Evolutionary conservation across 176 grass and related monocot species (phyloP).

Genomic region (Juncus inflexus): DNA sequence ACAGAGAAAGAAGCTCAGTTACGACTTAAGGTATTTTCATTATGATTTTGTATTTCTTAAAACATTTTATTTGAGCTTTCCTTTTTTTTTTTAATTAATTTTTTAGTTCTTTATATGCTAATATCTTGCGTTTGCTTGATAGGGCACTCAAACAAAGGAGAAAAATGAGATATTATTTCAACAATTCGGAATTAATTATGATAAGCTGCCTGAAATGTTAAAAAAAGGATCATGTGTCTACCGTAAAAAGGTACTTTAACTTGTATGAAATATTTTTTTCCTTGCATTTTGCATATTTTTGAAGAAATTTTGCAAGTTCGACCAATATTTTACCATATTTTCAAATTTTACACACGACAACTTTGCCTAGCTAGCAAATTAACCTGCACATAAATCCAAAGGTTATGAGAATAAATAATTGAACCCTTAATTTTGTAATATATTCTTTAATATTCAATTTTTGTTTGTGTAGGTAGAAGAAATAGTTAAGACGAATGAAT

Average conservation of each 20-base stretch:
- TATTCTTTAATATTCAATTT: not conserved
- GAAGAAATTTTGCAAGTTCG: not conserved
- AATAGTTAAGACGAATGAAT: slow-evolving; percentile 10
- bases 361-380: not conserved
- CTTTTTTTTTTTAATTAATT: slow-evolving; percentile 22
- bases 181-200: slow-evolving; percentile 82
- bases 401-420: not conserved
- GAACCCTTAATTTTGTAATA: not conserved
- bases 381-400: not conserved
- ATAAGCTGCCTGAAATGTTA: slow-evolving; percentile 64
- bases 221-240: slow-evolving; percentile 70
- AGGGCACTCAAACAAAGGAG: slow-evolving; percentile 81
- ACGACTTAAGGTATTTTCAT: slow-evolving; percentile 54
- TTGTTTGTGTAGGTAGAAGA: slow-evolving; percentile 44
- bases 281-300: too few relatives aligned
- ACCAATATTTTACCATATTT: slow-evolving; percentile 4
- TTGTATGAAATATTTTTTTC: not conserved
- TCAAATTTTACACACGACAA: slow-evolving; percentile 7
- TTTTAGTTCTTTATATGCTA: not conserved
- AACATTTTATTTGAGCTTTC: not conserved
- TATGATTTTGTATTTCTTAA: slow-evolving; percentile 18
- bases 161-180: slow-evolving; percentile 89
- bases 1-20: slow-evolving; percentile 58
- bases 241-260: slow-evolving; percentile 27
- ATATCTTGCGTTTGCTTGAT: not conserved